Evolutionary conservation across 495 filamentous ascomycete species (phyloP).

Genomic region (Cercophora newfieldiana): DNA sequence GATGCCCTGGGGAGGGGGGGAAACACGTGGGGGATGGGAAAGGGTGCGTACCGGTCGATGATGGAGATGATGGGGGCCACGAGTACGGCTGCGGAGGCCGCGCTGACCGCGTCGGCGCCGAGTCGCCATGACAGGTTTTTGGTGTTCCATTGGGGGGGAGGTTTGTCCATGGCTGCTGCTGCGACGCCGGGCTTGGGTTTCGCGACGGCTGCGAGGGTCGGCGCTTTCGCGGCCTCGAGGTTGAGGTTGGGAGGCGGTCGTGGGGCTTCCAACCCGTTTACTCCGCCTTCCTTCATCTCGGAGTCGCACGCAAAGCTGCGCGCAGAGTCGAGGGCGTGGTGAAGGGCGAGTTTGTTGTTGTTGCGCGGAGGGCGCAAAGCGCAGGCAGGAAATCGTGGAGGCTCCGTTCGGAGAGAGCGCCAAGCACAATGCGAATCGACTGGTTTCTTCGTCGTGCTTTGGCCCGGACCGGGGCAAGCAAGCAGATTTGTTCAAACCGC

Average conservation of each 20-base stretch:
- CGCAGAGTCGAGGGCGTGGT: not conserved
- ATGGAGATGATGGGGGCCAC: conserved; percentile 87
- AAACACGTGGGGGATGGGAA: not conserved
- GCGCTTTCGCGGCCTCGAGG: not conserved
- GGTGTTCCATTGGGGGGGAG: conserved; percentile 71
- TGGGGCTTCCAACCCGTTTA: conserved; percentile 4
- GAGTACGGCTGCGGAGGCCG: conserved; percentile 73
- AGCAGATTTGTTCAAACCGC: not conserved
- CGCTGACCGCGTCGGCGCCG: conserved; percentile 70
- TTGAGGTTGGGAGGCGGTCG: not conserved
- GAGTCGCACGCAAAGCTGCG: not conserved
- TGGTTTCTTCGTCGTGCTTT: not conserved
- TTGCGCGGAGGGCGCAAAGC: not conserved
- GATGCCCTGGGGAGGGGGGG: not conserved
- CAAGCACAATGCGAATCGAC: not conserved
- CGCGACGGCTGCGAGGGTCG: not conserved
- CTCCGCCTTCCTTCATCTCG: conserved; percentile 10
- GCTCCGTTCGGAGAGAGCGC: conserved; percentile 5
- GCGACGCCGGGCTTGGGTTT: not conserved
- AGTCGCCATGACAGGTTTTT: conserved; percentile 67
- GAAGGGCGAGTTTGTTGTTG: not conserved
- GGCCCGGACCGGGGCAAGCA: not conserved
- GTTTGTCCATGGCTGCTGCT: not conserved
- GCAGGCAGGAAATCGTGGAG: not conserved
- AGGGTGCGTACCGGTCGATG: conserved; percentile 74